Percentiles rank a stretch among this genome's conserved stretches.
Conservation (phyloP, 2,329 filamentous ascomycete genomes). For the Hypoxylon sp. region DNA sequence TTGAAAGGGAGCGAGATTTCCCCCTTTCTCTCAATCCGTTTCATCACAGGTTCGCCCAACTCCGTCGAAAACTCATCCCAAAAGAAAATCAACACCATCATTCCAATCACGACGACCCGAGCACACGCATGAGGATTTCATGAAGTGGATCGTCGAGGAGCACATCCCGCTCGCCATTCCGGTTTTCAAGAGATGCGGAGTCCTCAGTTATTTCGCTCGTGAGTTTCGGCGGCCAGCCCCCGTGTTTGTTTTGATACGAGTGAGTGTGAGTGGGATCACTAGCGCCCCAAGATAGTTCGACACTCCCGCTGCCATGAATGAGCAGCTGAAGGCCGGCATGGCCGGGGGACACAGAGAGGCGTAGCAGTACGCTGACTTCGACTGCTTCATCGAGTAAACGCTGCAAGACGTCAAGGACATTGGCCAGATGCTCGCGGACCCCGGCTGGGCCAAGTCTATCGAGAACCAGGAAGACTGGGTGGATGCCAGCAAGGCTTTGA, state of each 20-base stretch:
- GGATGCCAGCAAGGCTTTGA: constrained; percentile 40
- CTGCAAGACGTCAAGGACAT: constrained; percentile 36
- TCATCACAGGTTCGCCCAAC: too few relatives aligned
- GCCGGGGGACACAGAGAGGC: constrained; percentile 15
- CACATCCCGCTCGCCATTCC: constrained; percentile 40
- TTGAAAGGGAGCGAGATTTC: too few relatives aligned
- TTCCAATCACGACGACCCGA: too few relatives aligned
- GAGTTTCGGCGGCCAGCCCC: constrained; percentile 5
- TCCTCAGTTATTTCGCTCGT: constrained; percentile 42
- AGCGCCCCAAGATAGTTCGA: constrained; percentile 34
- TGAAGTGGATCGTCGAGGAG: constrained; percentile 41
- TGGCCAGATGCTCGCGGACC: constrained; percentile 39
- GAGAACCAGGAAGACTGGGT: constrained; percentile 46
- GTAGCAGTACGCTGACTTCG: constrained; percentile 41
- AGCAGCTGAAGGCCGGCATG: constrained; percentile 29
- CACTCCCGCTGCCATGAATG: constrained; percentile 38
- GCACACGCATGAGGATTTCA: constrained; percentile 43
- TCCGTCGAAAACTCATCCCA: too few relatives aligned
- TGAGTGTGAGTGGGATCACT: too few relatives aligned
- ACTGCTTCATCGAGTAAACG: constrained; percentile 45
- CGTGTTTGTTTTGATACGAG: not conserved
- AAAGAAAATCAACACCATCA: too few relatives aligned
- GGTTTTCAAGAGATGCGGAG: constrained; percentile 39
- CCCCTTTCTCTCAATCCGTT: too few relatives aligned
- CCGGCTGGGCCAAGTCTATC: constrained; percentile 39